A percentile compares a stretch with the other conserved stretches of the same genome.
Evolutionary conservation across 2,329 filamentous ascomycete species (phyloP).

Genomic region (Podosphaera fusca): DNA sequence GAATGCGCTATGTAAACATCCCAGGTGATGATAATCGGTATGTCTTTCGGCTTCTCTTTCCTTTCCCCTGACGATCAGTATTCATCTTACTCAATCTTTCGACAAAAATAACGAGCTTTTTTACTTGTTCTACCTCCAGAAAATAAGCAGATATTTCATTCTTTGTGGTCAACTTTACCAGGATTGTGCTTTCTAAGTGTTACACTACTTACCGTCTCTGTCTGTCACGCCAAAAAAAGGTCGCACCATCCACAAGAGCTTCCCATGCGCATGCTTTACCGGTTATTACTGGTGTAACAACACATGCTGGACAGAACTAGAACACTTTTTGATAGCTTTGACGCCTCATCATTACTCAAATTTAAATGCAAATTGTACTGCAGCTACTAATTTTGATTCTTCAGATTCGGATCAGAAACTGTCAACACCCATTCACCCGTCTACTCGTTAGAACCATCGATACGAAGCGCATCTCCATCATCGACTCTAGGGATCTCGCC

Average conservation of each 20-base stretch:
- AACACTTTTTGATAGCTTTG: neutral
- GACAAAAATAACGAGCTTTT: neutral
- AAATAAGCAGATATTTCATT: neutral
- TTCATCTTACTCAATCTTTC: neutral
- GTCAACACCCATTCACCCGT: constrained; percentile 16
- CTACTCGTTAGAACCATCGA: constrained; percentile 14
- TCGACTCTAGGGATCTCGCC: constrained; percentile 12
- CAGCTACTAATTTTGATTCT: constrained; percentile 14
- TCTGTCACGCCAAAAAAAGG: neutral
- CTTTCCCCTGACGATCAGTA: constrained; percentile 2
- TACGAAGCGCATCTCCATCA: constrained; percentile 12
- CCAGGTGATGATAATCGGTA: constrained; percentile 17
- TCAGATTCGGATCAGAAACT: constrained; percentile 15
- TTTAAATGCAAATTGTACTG: constrained; percentile 7
- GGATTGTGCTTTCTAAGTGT: neutral
- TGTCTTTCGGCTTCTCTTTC: constrained; percentile 10
- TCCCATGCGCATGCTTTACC: neutral
- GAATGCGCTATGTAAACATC: constrained; percentile 16
- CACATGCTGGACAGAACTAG: neutral
- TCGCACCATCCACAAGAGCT: neutral
- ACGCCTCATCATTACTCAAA: neutral
- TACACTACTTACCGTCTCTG: neutral
- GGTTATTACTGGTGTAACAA: neutral
- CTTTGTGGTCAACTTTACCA: neutral
- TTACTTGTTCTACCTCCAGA: neutral